Evolutionary conservation across 176 grass and related monocot genomes (phyloP), one percentile per base, ranked within the genome.

Genomic region (Cenchrus purpureus): DNA sequence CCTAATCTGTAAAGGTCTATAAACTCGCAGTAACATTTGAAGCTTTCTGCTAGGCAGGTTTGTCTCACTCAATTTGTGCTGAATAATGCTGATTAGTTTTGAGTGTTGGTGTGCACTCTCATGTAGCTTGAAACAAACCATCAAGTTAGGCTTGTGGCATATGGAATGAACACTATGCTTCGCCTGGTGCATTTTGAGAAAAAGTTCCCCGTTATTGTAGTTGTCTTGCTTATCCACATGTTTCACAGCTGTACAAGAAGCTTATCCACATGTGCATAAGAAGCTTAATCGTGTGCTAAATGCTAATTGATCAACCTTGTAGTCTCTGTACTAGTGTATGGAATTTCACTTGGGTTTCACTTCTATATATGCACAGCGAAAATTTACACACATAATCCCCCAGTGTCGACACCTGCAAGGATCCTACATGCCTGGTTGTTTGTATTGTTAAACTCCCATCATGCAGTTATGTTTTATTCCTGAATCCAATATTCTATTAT

Each of bases 401-500:
- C 17, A 25, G 11, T 15, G 6, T 57, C 16, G 9, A 22, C 42
- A 70, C 42, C 17, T 46, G n/a, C 19, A 22, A 46, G 17, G 4
- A 20, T 70, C 3, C 66, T 1, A n/a, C 17, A 51, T 8, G 29
- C 3, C 4, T 32, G 37, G 10, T 70, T 77, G 19, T 82, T 76
- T 76, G 19, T 76, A 74, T 64, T 82, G 37, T 45, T 0, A 64
- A 45, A 12, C 54, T 56, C 54, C 15, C 16, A 56, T 56, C 54
- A 56, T 56, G 54, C 54, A 56, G 54, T 56, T 71, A 2, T 44
- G 72, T 19, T 71, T 29, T 63, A 48, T 14, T 87, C 11, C n/a
- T 58, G 15, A 64, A 91, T 25, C 25, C 45, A 72, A 50, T 71
- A 20, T 65, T 84, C 13, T 91, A 4, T 53, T 87, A 37, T 70